Percentiles rank a stretch among this genome's conserved stretches.
Conservation (phyloP, 2,329 filamentous ascomycete species). For the Macrophomina tecta region DNA sequence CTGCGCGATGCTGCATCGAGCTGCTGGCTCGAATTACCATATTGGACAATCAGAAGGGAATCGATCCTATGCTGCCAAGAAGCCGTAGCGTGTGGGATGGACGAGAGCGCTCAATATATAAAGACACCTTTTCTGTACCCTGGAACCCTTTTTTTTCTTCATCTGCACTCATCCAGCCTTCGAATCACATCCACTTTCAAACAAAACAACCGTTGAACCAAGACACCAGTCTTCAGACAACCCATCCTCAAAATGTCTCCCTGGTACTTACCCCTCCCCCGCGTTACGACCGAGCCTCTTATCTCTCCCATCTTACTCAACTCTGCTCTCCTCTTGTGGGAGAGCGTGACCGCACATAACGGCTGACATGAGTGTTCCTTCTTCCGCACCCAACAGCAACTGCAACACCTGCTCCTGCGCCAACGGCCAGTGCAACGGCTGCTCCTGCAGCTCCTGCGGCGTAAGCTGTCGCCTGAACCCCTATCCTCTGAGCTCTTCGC, state of each 20-base stretch:
- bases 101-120: slow-evolving; percentile 26
- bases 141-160: neutral
- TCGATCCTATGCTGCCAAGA: neutral
- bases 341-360: neutral
- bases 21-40: slow-evolving; percentile 8
- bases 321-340: neutral
- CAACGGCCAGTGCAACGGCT: slow-evolving; percentile 40
- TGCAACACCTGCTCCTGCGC: slow-evolving; percentile 41
- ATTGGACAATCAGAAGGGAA: slow-evolving; percentile 1
- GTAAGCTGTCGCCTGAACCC: slow-evolving; percentile 22
- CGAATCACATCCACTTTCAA: neutral
- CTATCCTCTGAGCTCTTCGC: neutral
- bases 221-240: slow-evolving; percentile 3
- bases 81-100: slow-evolving; percentile 4
- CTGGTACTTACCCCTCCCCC: slow-evolving; percentile 28
- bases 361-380: slow-evolving; percentile 21
- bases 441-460: slow-evolving; percentile 40
- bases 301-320: neutral
- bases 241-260: slow-evolving; percentile 30
- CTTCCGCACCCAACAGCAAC: slow-evolving; percentile 11
- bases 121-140: neutral
- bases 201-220: slow-evolving; percentile 2
- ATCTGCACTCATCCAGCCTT: slow-evolving; percentile 18
- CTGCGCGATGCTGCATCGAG: neutral
- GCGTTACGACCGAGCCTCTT: too few relatives aligned